These are phyloP conservation scores for Raphanus raphanistrum DNA, from an alignment of 345 rosid genomes.

Conservation along the genomic window DNA sequence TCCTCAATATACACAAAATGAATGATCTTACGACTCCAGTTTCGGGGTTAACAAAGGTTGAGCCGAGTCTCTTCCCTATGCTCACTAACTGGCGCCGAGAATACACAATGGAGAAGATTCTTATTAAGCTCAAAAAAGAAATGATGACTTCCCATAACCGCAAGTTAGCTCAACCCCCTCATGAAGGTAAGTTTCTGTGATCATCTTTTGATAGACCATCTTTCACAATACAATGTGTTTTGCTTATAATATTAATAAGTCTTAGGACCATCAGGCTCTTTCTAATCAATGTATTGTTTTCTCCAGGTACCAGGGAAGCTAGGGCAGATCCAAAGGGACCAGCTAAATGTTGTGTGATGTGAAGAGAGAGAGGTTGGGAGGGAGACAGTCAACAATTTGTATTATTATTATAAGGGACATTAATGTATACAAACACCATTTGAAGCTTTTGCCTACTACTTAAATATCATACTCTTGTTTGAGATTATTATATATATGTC, in stretches of 20 bases:
- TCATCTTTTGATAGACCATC: neutral
- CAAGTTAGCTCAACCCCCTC: slow-evolving; percentile 70
- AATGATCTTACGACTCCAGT: no score
- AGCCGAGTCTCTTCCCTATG: slow-evolving; percentile 69
- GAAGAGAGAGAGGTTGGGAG: slow-evolving; percentile 27
- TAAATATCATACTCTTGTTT: slow-evolving; percentile 26
- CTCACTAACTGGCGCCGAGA: slow-evolving; percentile 73
- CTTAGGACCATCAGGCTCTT: neutral
- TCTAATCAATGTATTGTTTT: slow-evolving; percentile 15
- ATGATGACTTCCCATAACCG: slow-evolving; percentile 72
- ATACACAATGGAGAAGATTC: slow-evolving; percentile 73
- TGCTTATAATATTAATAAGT: neutral
- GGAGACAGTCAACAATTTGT: slow-evolving; percentile 22
- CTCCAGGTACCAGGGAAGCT: slow-evolving; percentile 80
- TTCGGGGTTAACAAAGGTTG: slow-evolving; percentile 47
- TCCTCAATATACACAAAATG: no score
- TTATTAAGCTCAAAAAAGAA: slow-evolving; percentile 71
- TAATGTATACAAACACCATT: slow-evolving; percentile 37
- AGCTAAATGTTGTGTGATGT: slow-evolving; percentile 77
- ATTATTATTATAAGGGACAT: slow-evolving; percentile 28
- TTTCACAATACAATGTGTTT: neutral
- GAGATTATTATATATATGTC: slow-evolving; percentile 26
- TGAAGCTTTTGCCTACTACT: slow-evolving; percentile 29
- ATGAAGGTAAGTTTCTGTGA: slow-evolving; percentile 45
- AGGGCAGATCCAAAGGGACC: slow-evolving; percentile 82